Percentiles rank a stretch among this genome's conserved stretches.
These are phyloP conservation scores for Komagataella mondaviorum DNA, from an alignment of 805 yeast species.

Conservation along the genomic window DNA sequence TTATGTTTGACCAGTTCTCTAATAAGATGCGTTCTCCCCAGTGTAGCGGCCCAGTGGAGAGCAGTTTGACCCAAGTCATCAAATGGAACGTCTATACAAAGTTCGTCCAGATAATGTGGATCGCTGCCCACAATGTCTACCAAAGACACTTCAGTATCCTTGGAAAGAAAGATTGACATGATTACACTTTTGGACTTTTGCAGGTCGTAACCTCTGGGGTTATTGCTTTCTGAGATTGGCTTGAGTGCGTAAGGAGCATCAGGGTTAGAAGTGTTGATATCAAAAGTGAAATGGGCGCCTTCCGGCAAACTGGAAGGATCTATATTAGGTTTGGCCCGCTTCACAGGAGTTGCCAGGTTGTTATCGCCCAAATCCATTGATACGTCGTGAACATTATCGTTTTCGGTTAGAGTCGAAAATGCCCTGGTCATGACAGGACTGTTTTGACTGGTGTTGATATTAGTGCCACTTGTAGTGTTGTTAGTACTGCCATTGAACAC, in stretches of 20 bases:
- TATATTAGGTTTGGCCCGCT: conserved; percentile 14
- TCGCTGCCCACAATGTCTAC: conserved; percentile 14
- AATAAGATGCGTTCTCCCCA: conserved; percentile 66
- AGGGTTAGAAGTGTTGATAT: conserved; percentile 23
- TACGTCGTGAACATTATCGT: conserved; percentile 12
- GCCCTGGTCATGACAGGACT: conserved; percentile 3
- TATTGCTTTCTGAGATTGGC: conserved; percentile 20
- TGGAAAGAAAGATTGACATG: background rate
- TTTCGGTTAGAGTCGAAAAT: conserved; percentile 18
- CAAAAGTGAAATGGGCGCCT: conserved; percentile 18
- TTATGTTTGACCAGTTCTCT: conserved; percentile 53
- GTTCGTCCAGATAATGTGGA: conserved; percentile 16
- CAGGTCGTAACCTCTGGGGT: conserved; percentile 10
- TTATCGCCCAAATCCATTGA: conserved; percentile 1
- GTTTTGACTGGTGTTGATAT: background rate
- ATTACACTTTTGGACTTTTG: conserved; percentile 18
- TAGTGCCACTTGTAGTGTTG: background rate
- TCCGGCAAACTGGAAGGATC: conserved; percentile 6
- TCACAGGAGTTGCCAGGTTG: conserved; percentile 21
- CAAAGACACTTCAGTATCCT: conserved; percentile 10
- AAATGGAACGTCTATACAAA: conserved; percentile 71
- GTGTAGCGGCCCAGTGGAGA: conserved; percentile 90
- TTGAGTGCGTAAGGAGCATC: conserved; percentile 34
- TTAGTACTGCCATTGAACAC: conserved; percentile 1
- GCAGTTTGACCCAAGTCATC: conserved; percentile 93